Evolutionary conservation across 1,284 basidiomycete genomes (phyloP), one percentile per base, ranked within the genome.

Genomic region (Pyrrhoderma lamaoense): DNA sequence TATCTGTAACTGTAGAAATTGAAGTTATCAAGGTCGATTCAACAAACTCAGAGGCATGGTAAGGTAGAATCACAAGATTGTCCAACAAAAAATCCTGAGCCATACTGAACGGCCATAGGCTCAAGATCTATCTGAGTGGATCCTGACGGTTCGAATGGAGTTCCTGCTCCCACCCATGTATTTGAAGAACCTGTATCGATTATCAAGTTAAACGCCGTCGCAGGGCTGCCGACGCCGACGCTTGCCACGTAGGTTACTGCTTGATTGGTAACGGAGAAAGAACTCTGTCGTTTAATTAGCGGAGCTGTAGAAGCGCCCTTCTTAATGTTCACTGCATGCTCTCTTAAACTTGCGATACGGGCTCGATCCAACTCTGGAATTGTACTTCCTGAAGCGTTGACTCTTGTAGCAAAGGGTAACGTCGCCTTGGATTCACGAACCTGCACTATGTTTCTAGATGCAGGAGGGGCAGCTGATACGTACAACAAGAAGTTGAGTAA

Each of bases 151-250:
- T 18, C 39, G 51, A 58, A 62, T 18, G 37, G 7, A 27, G 47
- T 55, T 13, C 2, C 25, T 7, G 62, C 58, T 27, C 62, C 62
- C 23, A 64, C 51, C 60, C 62, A 63, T 23, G 59, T 63, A 40
- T 62, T 62, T 45, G 59, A 51, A n/a, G 54, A 52, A 2, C 47
- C 52, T 5, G 54, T 51, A 38, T 52, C 54, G 43, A 55, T 54
- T 16, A 53, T 42, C 31, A 56, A 49, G 16, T 23, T 40, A 37
- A 51, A 58, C 22, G 8, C 22, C 37, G 55, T 52, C 14, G 55
- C 52, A 11, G 55, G 55, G 34, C 49, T 57, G n/a, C 57, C 57
- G 19, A 58, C 49, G n/a, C 43, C 46, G 16, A 56, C 50, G 38
- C 23, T 21, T 11, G 55, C 47, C 31, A 37, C 34, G 42, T 58